Percentiles rank a stretch among this genome's conserved stretches.
Conservation (phyloP, 352 stramenopile genomes). For the Phytophthora hibernalis region DNA sequence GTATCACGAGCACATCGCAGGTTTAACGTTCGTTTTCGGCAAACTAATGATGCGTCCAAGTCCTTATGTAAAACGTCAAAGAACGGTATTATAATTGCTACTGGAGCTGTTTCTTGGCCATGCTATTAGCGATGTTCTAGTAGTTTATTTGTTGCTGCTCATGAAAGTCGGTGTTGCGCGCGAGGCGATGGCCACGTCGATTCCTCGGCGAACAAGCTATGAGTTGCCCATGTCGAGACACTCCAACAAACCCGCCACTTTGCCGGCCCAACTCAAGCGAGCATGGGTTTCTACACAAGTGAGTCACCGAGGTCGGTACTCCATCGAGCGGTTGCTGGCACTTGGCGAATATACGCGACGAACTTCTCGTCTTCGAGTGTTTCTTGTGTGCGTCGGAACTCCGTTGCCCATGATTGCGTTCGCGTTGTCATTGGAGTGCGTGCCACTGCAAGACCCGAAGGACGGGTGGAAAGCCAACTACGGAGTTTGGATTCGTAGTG, state of each 20-base stretch:
- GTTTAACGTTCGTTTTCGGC: no score
- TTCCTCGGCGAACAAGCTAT: not conserved
- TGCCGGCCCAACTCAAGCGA: slow-evolving; percentile 6
- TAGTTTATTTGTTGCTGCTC: not conserved
- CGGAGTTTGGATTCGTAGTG: slow-evolving; percentile 22
- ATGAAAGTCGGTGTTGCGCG: not conserved
- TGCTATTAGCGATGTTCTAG: not conserved
- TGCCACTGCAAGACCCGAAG: slow-evolving; percentile 19
- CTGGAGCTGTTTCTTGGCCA: no score
- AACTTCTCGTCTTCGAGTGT: slow-evolving; percentile 13
- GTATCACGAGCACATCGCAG: no score
- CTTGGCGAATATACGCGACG: slow-evolving; percentile 31
- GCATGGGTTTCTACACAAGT: slow-evolving; percentile 25
- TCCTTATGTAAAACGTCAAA: no score
- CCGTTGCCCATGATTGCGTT: slow-evolving; percentile 27
- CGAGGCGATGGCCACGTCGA: not conserved
- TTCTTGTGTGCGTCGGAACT: slow-evolving; percentile 22
- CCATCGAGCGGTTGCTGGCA: slow-evolving; percentile 40
- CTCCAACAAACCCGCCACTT: not conserved
- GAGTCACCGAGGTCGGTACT: slow-evolving; percentile 36
- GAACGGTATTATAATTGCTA: not conserved
- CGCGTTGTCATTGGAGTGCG: slow-evolving; percentile 17
- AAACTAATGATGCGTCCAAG: no score
- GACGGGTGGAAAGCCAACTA: slow-evolving; percentile 23
- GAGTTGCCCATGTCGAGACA: not conserved